Evolutionary conservation across 2,329 filamentous ascomycete species (phyloP).

Genomic region (Hymenoscyphus salicellus): DNA sequence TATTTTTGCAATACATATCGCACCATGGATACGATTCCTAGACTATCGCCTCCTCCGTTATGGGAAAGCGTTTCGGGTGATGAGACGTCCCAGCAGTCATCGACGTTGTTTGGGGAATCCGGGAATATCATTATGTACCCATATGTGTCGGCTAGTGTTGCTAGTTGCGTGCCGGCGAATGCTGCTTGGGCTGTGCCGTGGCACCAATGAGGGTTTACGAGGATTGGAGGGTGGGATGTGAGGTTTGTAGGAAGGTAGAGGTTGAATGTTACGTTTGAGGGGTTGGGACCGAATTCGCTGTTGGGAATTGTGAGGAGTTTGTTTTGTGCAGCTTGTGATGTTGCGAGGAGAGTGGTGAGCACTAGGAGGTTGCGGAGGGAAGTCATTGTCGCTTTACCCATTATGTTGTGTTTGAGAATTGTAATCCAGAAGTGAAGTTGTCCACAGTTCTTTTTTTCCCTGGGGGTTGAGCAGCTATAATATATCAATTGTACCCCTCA

Average conservation of each 20-base stretch:
- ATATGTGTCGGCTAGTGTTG: constrained; percentile 48
- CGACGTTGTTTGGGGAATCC: constrained; percentile 47
- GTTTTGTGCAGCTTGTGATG: constrained; percentile 15
- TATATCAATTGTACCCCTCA: neutral
- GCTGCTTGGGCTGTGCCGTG: constrained; percentile 40
- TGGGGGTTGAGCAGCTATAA: neutral
- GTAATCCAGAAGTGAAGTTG: neutral
- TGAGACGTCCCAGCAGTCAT: constrained; percentile 55
- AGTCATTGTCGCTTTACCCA: neutral
- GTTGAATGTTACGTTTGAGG: constrained; percentile 38
- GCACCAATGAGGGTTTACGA: constrained; percentile 26
- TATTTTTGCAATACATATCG: constrained; percentile 50
- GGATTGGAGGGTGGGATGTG: constrained; percentile 19
- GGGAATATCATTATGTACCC: constrained; percentile 60
- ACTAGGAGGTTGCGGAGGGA: neutral
- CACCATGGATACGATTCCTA: constrained; percentile 56
- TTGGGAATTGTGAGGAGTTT: constrained; percentile 35
- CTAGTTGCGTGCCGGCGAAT: constrained; percentile 42
- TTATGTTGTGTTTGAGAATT: neutral
- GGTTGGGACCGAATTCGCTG: constrained; percentile 42
- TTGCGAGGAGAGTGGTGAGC: neutral
- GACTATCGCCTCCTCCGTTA: constrained; percentile 53
- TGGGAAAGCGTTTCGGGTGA: constrained; percentile 47
- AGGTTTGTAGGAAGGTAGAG: constrained; percentile 25
- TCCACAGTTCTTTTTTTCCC: neutral